Conservation (phyloP, 2,329 filamentous ascomycete species). For the Ilyonectria sp. region DNA sequence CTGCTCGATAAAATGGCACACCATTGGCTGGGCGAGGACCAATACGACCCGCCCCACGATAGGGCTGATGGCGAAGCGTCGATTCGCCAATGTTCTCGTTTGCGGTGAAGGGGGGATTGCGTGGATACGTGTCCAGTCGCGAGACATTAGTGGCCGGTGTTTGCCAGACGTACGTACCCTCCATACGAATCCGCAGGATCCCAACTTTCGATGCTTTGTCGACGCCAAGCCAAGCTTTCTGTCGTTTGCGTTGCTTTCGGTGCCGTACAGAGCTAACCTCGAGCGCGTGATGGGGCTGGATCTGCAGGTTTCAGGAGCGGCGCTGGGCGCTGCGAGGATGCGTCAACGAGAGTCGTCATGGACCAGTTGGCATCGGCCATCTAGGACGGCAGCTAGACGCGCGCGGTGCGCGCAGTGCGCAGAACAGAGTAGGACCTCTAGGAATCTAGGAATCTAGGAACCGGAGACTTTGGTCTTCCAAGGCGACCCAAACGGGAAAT, state of each 20-base stretch:
- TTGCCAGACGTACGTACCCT: slow-evolving; percentile 13
- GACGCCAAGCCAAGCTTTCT: not conserved
- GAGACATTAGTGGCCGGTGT: slow-evolving; percentile 1
- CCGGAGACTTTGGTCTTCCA: slow-evolving; percentile 27
- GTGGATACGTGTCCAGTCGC: slow-evolving; percentile 38
- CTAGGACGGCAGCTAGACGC: slow-evolving; percentile 36
- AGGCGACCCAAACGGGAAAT: slow-evolving; percentile 35
- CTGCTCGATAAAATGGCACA: slow-evolving; percentile 47
- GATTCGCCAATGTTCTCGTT: not conserved
- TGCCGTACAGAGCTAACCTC: slow-evolving; percentile 2
- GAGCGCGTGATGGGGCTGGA: not conserved
- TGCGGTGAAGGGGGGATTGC: slow-evolving; percentile 34
- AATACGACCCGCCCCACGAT: slow-evolving; percentile 27
- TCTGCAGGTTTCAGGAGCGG: slow-evolving; percentile 36
- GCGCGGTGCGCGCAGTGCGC: slow-evolving; percentile 22
- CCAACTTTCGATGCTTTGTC: slow-evolving; percentile 7
- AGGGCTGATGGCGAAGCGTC: slow-evolving; percentile 35
- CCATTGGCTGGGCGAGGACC: slow-evolving; percentile 42
- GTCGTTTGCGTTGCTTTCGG: not conserved
- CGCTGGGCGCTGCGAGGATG: slow-evolving; percentile 25
- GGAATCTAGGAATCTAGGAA: slow-evolving; percentile 25
- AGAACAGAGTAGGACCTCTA: slow-evolving; percentile 20
- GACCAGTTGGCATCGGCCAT: slow-evolving; percentile 14
- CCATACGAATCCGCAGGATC: slow-evolving; percentile 25
- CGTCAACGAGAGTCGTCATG: slow-evolving; percentile 29